A percentile compares a stretch with the other conserved stretches of the same genome.
phyloP scores from a whole-genome alignment of 352 stramenopile species.

The Phytophthora capsici region DNA sequence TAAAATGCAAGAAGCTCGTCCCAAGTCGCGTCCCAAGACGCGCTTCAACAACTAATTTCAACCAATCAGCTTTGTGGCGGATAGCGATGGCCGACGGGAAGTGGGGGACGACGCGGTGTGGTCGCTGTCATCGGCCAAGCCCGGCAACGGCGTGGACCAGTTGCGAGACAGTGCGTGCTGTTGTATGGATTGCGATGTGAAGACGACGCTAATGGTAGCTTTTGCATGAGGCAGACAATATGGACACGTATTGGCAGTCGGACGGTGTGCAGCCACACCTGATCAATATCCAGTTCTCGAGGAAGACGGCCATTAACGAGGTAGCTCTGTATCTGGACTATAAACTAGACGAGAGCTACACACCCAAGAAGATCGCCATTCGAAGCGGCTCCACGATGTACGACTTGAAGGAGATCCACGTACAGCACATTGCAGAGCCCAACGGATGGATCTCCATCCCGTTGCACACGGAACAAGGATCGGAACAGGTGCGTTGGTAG shows the following conservation, averaged over 20 bases:
- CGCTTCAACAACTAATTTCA: constrained; percentile 18
- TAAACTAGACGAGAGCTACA: constrained; percentile 98
- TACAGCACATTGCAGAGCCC: constrained; percentile 93
- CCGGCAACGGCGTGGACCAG: constrained; percentile 98
- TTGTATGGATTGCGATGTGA: background rate
- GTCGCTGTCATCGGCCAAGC: constrained; percentile 97
- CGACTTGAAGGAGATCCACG: constrained; percentile 95
- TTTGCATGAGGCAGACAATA: constrained; percentile 66
- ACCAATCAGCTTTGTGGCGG: constrained; percentile 15
- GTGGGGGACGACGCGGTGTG: constrained; percentile 93
- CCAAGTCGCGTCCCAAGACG: background rate
- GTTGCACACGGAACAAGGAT: constrained; percentile 52
- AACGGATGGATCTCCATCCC: constrained; percentile 95
- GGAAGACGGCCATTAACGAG: constrained; percentile 94
- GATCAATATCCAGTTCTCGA: constrained; percentile 98
- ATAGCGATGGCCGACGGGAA: constrained; percentile 52
- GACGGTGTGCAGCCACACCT: constrained; percentile 94
- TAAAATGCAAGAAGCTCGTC: background rate
- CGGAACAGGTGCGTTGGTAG: constrained; percentile 45
- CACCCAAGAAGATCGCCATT: constrained; percentile 95
- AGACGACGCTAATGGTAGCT: constrained; percentile 7
- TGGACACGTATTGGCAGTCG: constrained; percentile 99
- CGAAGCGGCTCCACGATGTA: constrained; percentile 93
- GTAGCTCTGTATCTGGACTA: constrained; percentile 98
- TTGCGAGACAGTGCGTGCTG: constrained; percentile 90